These are phyloP conservation scores for Phallus indusiatus DNA, from an alignment of 768 basidiomycete genomes.

Conservation along the genomic window DNA sequence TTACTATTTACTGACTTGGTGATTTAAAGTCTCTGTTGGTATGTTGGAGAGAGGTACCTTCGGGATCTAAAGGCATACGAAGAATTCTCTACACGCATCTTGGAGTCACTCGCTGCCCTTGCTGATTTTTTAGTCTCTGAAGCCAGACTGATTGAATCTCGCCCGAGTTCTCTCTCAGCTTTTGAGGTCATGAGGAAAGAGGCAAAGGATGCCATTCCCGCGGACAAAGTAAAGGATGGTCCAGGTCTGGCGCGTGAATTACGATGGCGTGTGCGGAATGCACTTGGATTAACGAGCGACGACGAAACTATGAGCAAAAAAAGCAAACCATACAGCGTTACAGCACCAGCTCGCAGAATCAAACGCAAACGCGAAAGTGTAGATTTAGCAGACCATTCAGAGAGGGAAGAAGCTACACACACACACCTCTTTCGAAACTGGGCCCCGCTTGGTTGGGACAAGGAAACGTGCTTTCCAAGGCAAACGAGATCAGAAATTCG, in stretches of 20 bases:
- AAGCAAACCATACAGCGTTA: not conserved
- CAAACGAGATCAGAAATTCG: conserved; percentile 31
- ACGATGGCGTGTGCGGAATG: conserved; percentile 67
- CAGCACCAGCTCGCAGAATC: not conserved
- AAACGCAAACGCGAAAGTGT: conserved; percentile 11
- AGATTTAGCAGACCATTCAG: conserved; percentile 11
- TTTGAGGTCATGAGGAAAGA: conserved; percentile 62
- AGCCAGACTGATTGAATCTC: conserved; percentile 59
- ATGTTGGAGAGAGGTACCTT: conserved; percentile 74
- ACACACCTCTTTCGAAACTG: conserved; percentile 49
- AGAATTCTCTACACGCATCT: conserved; percentile 47
- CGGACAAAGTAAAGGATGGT: conserved; percentile 74
- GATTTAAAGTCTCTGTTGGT: conserved; percentile 70
- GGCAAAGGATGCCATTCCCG: conserved; percentile 71
- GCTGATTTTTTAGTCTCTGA: conserved; percentile 77
- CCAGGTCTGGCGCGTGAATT: conserved; percentile 75
- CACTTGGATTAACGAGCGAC: conserved; percentile 54
- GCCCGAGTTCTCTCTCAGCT: conserved; percentile 20
- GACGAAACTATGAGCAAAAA: conserved; percentile 34
- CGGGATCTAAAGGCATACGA: conserved; percentile 56
- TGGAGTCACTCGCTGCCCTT: conserved; percentile 61
- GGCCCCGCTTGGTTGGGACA: conserved; percentile 60
- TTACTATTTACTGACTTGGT: conserved; percentile 5
- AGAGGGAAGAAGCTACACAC: conserved; percentile 13
- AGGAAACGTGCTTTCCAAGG: conserved; percentile 30